Conservation (phyloP, 345 rosid species). For the Orychophragmus violaceus region DNA sequence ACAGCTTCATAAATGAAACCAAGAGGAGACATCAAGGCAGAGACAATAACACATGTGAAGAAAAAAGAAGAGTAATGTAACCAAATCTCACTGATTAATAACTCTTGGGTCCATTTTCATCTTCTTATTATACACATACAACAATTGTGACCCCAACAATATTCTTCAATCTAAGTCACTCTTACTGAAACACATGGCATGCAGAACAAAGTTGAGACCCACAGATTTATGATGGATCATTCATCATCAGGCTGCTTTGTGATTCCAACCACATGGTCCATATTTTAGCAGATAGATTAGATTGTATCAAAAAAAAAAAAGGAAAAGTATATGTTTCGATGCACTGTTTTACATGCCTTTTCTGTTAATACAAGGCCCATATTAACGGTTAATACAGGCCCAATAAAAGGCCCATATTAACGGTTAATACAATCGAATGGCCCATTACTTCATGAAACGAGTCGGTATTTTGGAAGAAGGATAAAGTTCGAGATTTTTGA, state of each 20-base stretch:
- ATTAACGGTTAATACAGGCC: background rate
- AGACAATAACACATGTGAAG: conserved; percentile 20
- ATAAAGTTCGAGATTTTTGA: too few relatives aligned
- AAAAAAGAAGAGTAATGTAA: background rate
- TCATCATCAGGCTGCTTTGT: background rate
- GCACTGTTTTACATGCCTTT: background rate
- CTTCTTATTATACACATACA: conserved; percentile 8
- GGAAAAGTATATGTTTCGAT: background rate
- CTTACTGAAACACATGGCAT: conserved; percentile 1
- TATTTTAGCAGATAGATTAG: background rate
- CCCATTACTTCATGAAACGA: background rate
- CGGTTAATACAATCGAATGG: background rate
- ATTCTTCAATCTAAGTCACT: conserved; percentile 8
- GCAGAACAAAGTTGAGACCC: background rate
- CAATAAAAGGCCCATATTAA: too few relatives aligned
- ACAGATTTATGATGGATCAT: background rate
- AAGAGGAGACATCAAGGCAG: conserved; percentile 22
- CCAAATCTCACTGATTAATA: conserved; percentile 5
- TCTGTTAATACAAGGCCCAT: too few relatives aligned
- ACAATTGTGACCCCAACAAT: background rate
- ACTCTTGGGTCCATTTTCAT: conserved; percentile 8
- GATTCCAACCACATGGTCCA: background rate
- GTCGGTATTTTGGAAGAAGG: too few relatives aligned
- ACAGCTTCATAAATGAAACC: conserved; percentile 3
- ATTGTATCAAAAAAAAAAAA: background rate